phyloP scores from a whole-genome alignment of 495 filamentous ascomycete species.

The Daldinia bambusicola region DNA sequence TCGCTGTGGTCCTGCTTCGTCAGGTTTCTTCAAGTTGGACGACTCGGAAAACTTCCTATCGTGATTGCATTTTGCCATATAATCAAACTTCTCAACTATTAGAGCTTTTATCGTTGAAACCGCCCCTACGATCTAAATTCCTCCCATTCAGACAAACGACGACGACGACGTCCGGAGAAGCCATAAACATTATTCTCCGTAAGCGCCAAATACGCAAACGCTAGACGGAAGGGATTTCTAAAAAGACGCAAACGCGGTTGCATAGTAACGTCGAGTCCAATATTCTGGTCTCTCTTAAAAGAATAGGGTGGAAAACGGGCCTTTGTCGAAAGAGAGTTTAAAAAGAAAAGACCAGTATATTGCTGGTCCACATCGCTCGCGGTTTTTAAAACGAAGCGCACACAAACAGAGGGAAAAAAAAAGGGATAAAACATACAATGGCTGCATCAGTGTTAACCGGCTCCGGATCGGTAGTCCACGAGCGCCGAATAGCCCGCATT shows the following conservation, averaged over 20 bases:
- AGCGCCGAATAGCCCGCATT: slow-evolving; percentile 58
- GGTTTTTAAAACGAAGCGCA: not conserved
- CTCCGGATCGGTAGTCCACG: slow-evolving; percentile 54
- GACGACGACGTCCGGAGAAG: slow-evolving; percentile 7
- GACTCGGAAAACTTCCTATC: slow-evolving; percentile 12
- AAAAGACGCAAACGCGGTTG: slow-evolving; percentile 2
- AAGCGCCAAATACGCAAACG: not conserved
- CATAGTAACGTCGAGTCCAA: not conserved
- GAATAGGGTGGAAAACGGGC: not conserved
- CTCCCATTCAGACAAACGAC: slow-evolving; percentile 5
- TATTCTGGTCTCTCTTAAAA: not conserved
- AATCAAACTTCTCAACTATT: slow-evolving; percentile 14
- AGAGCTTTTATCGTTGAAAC: slow-evolving; percentile 11
- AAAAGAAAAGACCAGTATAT: no score
- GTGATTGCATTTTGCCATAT: slow-evolving; percentile 11
- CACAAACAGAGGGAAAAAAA: not conserved
- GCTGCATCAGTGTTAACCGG: slow-evolving; percentile 55
- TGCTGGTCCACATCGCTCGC: not conserved
- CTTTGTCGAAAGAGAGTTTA: not conserved
- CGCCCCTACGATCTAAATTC: slow-evolving; percentile 24
- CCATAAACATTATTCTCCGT: slow-evolving; percentile 14
- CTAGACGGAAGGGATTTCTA: slow-evolving; percentile 8
- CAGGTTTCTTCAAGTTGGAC: slow-evolving; percentile 19
- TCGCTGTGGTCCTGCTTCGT: slow-evolving; percentile 21
- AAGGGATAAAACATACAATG: slow-evolving; percentile 30